A percentile compares a stretch with the other conserved stretches of the same genome.
These are phyloP conservation scores for Wickerhamiella qilinensis DNA, from an alignment of 805 yeast species.

Conservation along the genomic window DNA sequence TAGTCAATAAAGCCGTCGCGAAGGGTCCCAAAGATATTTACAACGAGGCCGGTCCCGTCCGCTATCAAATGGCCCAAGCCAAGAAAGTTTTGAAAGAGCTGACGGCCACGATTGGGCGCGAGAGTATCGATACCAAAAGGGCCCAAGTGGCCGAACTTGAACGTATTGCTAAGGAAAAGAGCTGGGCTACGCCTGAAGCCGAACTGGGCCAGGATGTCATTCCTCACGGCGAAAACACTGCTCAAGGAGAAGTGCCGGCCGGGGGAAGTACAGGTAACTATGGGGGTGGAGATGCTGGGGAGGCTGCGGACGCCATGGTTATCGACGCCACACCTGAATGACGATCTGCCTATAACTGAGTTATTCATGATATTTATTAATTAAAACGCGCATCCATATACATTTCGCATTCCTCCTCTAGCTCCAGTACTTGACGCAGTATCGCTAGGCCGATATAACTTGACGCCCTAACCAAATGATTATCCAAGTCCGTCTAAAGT, in stretches of 20 bases:
- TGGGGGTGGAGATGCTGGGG: background rate
- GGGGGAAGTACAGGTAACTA: background rate
- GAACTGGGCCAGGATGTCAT: background rate
- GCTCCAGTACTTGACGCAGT: too few relatives aligned
- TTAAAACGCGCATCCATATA: too few relatives aligned
- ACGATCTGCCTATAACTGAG: too few relatives aligned
- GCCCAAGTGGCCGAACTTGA: constrained; percentile 9
- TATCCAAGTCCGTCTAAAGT: too few relatives aligned
- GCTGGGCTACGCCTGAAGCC: constrained; percentile 4
- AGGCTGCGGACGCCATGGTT: too few relatives aligned
- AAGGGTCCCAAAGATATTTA: constrained; percentile 16
- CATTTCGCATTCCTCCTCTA: too few relatives aligned
- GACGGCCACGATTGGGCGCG: constrained; percentile 9
- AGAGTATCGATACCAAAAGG: constrained; percentile 8
- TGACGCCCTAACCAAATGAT: too few relatives aligned
- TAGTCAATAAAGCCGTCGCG: constrained; percentile 10
- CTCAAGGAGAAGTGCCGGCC: background rate
- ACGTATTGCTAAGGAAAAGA: constrained; percentile 9
- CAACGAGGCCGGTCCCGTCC: constrained; percentile 16
- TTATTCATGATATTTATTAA: too few relatives aligned
- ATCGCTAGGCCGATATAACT: too few relatives aligned
- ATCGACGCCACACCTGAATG: too few relatives aligned
- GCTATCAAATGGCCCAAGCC: constrained; percentile 14
- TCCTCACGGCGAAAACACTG: too few relatives aligned
- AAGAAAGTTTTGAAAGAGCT: constrained; percentile 9